Base-by-base conservation (phyloP, 2,329 filamentous ascomycete genomes). In the Amauroascus verrucosus region DNA sequence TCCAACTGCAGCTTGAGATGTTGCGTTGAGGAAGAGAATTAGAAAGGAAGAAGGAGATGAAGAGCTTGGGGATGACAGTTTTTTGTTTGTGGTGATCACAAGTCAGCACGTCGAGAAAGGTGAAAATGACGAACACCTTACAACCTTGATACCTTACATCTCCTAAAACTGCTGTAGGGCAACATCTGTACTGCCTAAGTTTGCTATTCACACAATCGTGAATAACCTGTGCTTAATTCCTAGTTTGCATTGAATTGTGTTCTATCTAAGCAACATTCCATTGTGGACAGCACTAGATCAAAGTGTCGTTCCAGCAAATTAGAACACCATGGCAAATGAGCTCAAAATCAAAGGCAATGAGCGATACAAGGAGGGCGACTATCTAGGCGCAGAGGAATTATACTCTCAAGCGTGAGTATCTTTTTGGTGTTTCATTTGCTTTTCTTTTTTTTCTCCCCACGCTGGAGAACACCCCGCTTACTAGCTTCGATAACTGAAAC, bases 391-490 rank as follows among this genome's bases (percentile, higher is more conserved):
- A 16, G 72, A 75, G 61, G 68, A 73, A n/a, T 61, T 67, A 46
- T 75, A 68, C 58, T 71, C 71, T 5, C 70, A 74, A 65, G 72
- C 72, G 72, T 73, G 61, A 63, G 67, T 61, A 33, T n/a, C 14
- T 35, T 13, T 4, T 35, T 35, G 26, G 26, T 30, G 26, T 30
- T n/a, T n/a, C n/a, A n/a, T n/a, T n/a, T n/a, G n/a, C n/a, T n/a
- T n/a, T n/a, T n/a, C n/a, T n/a, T n/a, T n/a, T n/a, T n/a, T n/a
- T n/a, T n/a, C n/a, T n/a, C n/a, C n/a, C n/a, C n/a, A n/a, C n/a
- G n/a, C n/a, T n/a, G n/a, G n/a, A n/a, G n/a, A n/a, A n/a, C n/a
- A n/a, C n/a, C 11, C 33, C 11, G 33, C 38, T n/a, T 40, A 5
- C 11, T 41, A 2, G 38, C n/a, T 11, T 16, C 22, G 28, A 30